phyloP scores from a whole-genome alignment of 495 filamentous ascomycete species.

The Penicillium chermesinum region DNA sequence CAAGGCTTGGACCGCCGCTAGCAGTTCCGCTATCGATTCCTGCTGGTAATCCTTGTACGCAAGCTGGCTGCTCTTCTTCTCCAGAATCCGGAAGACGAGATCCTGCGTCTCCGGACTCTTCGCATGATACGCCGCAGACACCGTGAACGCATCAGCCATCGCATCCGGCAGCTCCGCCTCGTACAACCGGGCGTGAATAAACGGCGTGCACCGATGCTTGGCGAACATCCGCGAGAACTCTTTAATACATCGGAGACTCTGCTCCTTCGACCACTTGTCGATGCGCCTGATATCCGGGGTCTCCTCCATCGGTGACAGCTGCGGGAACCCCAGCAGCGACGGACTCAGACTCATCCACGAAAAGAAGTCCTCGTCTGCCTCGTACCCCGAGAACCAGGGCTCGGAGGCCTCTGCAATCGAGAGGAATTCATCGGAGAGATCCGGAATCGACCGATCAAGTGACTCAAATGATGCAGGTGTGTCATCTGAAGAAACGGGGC shows the following conservation, averaged over 20 bases:
- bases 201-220: slow-evolving; percentile 5
- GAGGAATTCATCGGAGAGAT: neutral
- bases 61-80: slow-evolving; percentile 1
- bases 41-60: neutral
- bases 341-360: slow-evolving; percentile 3
- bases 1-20: slow-evolving; percentile 44
- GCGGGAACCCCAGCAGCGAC: neutral
- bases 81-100: slow-evolving; percentile 9
- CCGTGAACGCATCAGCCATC: slow-evolving; percentile 13
- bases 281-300: slow-evolving; percentile 1
- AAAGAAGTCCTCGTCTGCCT: neutral
- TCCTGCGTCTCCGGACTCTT: slow-evolving; percentile 9
- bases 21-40: slow-evolving; percentile 17
- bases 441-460: neutral
- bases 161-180: slow-evolving; percentile 7
- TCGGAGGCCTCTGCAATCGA: neutral
- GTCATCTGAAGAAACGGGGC: neutral
- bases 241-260: slow-evolving; percentile 2
- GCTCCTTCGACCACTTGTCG: slow-evolving; percentile 10
- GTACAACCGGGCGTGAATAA: slow-evolving; percentile 13
- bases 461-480: neutral
- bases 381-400: neutral
- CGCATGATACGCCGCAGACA: slow-evolving; percentile 8
- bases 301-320: neutral
- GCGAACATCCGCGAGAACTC: slow-evolving; percentile 6